phyloP scores from a whole-genome alignment of 495 filamentous ascomycete genomes.

The Aspergillus sparsus region DNA sequence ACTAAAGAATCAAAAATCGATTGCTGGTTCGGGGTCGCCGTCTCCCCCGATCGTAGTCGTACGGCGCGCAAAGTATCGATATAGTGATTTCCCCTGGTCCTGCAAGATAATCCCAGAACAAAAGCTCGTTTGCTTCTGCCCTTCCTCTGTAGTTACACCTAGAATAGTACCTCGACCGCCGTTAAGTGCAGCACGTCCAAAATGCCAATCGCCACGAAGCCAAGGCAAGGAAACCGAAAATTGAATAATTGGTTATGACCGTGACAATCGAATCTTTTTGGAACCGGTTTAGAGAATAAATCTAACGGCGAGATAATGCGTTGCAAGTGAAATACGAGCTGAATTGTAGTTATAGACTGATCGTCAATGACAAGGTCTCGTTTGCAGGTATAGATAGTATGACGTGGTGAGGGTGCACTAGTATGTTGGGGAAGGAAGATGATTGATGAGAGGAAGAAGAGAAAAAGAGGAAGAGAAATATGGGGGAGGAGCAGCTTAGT shows the following conservation, averaged over 20 bases:
- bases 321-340: no score
- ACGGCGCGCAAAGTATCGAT: conserved; percentile 43
- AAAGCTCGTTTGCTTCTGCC: conserved; percentile 23
- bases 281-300: background rate
- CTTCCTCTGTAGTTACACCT: conserved; percentile 25
- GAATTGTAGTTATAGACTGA: no score
- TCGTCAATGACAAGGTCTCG: conserved; percentile 2
- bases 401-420: conserved; percentile 4
- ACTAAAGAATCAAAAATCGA: background rate
- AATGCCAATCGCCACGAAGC: conserved; percentile 4
- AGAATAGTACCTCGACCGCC: conserved; percentile 27
- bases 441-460: conserved; percentile 16
- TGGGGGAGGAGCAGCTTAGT: conserved; percentile 28
- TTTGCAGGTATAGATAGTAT: conserved; percentile 10
- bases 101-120: conserved; percentile 15
- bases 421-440: conserved; percentile 15
- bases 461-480: conserved; percentile 22
- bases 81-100: conserved; percentile 29
- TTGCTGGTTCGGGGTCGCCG: conserved; percentile 52
- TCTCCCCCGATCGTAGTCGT: conserved; percentile 54
- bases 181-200: conserved; percentile 16
- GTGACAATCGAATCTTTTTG: conserved; percentile 3
- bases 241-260: background rate
- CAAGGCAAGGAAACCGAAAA: background rate
- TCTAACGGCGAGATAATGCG: no score